Evolutionary conservation across 169 alveolate species (phyloP).

Genomic region (Theileria luwenshuni): DNA sequence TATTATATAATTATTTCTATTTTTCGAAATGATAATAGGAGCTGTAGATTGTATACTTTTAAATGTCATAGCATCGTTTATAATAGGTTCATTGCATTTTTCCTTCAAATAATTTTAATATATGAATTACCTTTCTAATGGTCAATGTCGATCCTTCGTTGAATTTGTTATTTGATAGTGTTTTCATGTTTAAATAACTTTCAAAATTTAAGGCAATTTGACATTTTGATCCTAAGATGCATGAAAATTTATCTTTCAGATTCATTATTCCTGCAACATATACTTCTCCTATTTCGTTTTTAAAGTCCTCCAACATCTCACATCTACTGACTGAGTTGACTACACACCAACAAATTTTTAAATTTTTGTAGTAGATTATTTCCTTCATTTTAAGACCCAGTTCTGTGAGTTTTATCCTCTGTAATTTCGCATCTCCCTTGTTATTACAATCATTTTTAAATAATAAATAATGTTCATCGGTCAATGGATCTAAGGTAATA

Average conservation of each 20-base stretch:
- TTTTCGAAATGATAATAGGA: neutral
- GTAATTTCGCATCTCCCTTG: neutral
- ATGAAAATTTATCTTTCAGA: neutral
- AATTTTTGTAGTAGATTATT: neutral
- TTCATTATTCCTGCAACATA: conserved; percentile 24
- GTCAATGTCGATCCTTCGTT: conserved; percentile 11
- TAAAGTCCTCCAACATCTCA: conserved; percentile 32
- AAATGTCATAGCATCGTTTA: neutral
- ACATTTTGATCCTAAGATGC: neutral
- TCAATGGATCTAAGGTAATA: neutral
- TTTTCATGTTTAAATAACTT: neutral
- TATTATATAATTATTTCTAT: neutral
- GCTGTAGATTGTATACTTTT: neutral
- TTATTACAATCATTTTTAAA: neutral
- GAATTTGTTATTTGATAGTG: neutral
- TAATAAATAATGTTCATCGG: conserved; percentile 24
- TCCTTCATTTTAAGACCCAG: conserved; percentile 6
- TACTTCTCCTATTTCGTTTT: conserved; percentile 27
- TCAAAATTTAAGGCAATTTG: neutral
- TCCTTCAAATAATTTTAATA: conserved; percentile 1
- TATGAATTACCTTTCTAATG: conserved; percentile 19
- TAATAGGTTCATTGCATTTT: neutral
- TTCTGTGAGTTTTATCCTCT: neutral
- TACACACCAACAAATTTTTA: conserved; percentile 62
- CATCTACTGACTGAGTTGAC: neutral